Evolutionary conservation across 202 grass and related monocot species (phyloP).

Genomic region (Digitaria exilis): DNA sequence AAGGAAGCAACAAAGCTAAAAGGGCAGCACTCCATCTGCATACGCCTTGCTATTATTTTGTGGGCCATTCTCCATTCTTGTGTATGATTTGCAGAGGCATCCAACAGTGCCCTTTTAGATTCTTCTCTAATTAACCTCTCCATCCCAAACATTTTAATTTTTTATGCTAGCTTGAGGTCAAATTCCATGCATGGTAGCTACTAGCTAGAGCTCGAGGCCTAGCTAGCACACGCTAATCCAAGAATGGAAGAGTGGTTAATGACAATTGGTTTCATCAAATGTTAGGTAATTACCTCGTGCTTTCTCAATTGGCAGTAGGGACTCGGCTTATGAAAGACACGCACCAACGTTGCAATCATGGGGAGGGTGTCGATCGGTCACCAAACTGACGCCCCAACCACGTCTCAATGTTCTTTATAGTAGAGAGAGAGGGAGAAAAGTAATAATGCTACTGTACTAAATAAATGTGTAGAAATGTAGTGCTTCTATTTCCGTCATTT

Average conservation of each 20-base stretch:
- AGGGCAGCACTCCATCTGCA: background rate
- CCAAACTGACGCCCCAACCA: background rate
- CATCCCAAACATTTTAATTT: background rate
- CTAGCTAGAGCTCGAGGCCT: background rate
- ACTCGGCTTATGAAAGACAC: slow-evolving; percentile 5
- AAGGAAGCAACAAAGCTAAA: slow-evolving; percentile 31
- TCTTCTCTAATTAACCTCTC: slow-evolving; percentile 34
- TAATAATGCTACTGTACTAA: background rate
- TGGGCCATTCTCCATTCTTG: background rate
- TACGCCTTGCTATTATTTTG: background rate
- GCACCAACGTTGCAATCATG: slow-evolving; percentile 49
- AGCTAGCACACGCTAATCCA: background rate
- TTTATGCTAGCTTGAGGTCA: background rate
- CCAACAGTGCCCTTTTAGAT: slow-evolving; percentile 15
- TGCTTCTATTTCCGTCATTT: no score
- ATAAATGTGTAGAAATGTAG: no score
- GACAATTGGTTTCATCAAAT: slow-evolving; percentile 16
- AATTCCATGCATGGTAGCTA: background rate
- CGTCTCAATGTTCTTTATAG: background rate
- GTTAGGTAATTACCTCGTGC: background rate
- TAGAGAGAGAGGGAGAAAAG: no score
- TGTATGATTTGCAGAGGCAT: background rate
- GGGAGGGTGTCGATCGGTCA: background rate
- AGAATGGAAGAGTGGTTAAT: slow-evolving; percentile 34
- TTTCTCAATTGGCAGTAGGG: slow-evolving; percentile 23